A percentile compares a stretch with the other conserved stretches of the same genome.
Evolutionary conservation across 257 asterid genomes (phyloP).

Genomic region (Scutellaria minor): DNA sequence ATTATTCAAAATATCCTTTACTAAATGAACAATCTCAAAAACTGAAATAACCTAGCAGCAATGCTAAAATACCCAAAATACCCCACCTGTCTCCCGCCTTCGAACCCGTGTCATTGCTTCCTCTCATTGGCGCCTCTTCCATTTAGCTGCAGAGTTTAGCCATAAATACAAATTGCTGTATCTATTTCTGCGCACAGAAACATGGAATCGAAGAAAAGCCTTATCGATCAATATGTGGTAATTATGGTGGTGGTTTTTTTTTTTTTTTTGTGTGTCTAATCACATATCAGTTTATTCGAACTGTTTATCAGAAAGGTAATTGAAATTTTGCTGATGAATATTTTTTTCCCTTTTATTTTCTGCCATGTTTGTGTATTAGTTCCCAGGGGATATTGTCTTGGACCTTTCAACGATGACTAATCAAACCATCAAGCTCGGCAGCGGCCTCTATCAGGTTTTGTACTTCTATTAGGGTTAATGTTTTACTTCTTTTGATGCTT

Average conservation of each 20-base stretch:
- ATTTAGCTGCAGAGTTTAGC: conserved; percentile 1
- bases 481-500: neutral
- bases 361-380: conserved; percentile 40
- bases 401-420: conserved; percentile 75
- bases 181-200: conserved; percentile 9
- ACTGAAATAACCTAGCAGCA: neutral
- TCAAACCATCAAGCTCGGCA: conserved; percentile 86
- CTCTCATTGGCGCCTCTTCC: neutral
- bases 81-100: conserved; percentile 23
- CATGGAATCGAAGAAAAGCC: conserved; percentile 58
- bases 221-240: conserved; percentile 65
- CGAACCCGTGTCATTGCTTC: neutral
- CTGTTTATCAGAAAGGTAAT: neutral
- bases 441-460: conserved; percentile 91
- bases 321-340: neutral
- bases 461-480: conserved; percentile 35
- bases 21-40: too few relatives aligned
- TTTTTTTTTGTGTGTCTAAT: neutral
- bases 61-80: conserved; percentile 1
- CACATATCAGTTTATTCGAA: neutral
- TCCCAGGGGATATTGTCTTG: conserved; percentile 91
- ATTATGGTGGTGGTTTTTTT: neutral
- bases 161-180: conserved; percentile 13
- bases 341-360: neutral
- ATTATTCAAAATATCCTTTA: too few relatives aligned